A percentile compares a stretch with the other conserved stretches of the same genome.
Conservation (phyloP, 1,139 yeast genomes). For the Saccharomyces hybrid region DNA sequence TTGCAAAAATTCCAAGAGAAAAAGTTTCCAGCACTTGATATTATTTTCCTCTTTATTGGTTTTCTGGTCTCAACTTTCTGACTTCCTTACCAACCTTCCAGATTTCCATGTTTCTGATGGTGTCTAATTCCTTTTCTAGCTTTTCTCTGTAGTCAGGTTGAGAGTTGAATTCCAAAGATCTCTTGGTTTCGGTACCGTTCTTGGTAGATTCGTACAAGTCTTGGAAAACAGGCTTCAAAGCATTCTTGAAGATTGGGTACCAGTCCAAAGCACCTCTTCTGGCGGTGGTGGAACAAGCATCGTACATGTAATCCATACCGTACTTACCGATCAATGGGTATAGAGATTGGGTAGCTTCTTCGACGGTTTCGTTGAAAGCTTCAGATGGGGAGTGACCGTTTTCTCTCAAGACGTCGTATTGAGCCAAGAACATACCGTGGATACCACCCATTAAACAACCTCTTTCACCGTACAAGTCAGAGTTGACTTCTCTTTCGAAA, state of each 20-base stretch:
- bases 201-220: conserved; percentile 91
- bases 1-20: not conserved
- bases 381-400: conserved; percentile 99
- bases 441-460: conserved; percentile 99
- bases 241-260: conserved; percentile 98
- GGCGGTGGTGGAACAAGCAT: conserved; percentile 99
- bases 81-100: conserved; percentile 99
- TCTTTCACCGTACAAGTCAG: conserved; percentile 99
- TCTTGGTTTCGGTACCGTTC: conserved; percentile 95
- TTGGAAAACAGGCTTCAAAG: conserved; percentile 96
- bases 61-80: conserved; percentile 98
- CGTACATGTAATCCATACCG: conserved; percentile 99
- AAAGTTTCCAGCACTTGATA: conserved; percentile 9
- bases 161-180: conserved; percentile 97
- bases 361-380: conserved; percentile 99
- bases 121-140: conserved; percentile 87
- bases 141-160: conserved; percentile 96
- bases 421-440: conserved; percentile 99
- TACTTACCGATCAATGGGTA: conserved; percentile 98
- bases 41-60: conserved; percentile 49
- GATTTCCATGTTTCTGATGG: conserved; percentile 96
- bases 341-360: conserved; percentile 98
- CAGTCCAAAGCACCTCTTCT: conserved; percentile 99
- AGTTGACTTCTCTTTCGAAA: conserved; percentile 97
- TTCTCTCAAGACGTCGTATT: conserved; percentile 98